A percentile compares a stretch with the other conserved stretches of the same genome.
Conservation (phyloP, 176 grass and related monocot species). For the Luzula sylvatica region DNA sequence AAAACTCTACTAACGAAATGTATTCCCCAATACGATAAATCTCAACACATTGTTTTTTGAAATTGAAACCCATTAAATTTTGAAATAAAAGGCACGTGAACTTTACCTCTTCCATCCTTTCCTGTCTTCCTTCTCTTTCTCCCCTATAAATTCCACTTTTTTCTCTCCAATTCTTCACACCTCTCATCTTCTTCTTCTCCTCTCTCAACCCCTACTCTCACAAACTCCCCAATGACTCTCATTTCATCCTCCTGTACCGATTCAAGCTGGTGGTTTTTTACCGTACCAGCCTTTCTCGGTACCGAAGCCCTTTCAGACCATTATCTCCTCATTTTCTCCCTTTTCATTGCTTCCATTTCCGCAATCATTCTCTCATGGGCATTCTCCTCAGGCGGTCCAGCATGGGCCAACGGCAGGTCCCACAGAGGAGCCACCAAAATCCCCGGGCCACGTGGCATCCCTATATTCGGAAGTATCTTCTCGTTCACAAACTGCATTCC, state of each 20-base stretch:
- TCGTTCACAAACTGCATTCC: slow-evolving; percentile 30
- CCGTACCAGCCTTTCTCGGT: slow-evolving; percentile 39
- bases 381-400: slow-evolving; percentile 32
- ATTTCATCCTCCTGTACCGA: slow-evolving; percentile 26
- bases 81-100: neutral
- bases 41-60: too few relatives aligned
- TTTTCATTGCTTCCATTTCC: slow-evolving; percentile 22
- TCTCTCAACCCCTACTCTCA: neutral
- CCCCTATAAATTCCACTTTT: slow-evolving; percentile 4
- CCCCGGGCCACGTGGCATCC: slow-evolving; percentile 34
- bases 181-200: neutral
- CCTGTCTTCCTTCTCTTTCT: neutral
- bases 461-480: slow-evolving; percentile 55
- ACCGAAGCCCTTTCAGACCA: slow-evolving; percentile 25
- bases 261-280: slow-evolving; percentile 45
- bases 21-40: too few relatives aligned
- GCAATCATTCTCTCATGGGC: slow-evolving; percentile 33
- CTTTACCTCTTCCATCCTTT: too few relatives aligned
- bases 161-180: neutral
- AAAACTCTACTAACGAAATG: too few relatives aligned
- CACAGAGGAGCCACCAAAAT: slow-evolving; percentile 20
- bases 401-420: slow-evolving; percentile 37
- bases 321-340: slow-evolving; percentile 18
- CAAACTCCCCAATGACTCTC: neutral
- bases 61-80: too few relatives aligned